Conservation (phyloP, 352 stramenopile genomes). For the Phytophthora melonis region DNA sequence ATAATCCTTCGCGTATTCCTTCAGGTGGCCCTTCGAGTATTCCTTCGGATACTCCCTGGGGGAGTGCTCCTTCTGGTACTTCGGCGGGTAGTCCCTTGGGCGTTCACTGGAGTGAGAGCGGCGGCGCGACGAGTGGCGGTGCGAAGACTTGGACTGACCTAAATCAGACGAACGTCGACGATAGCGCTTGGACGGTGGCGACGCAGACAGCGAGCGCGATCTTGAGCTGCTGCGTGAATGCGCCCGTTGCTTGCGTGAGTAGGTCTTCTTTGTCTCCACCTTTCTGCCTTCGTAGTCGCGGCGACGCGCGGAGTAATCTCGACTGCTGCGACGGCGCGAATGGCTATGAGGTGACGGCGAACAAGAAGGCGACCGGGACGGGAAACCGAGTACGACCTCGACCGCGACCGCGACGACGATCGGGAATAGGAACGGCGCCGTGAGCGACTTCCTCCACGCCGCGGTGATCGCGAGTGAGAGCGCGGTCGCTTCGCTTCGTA, state of each 20-base stretch:
- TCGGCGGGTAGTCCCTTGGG: slow-evolving; percentile 5
- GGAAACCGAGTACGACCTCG: slow-evolving; percentile 48
- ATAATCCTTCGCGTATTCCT: slow-evolving; percentile 28
- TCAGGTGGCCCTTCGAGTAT: slow-evolving; percentile 20
- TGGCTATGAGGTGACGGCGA: slow-evolving; percentile 31
- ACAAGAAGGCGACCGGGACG: slow-evolving; percentile 32
- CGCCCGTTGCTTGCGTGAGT: slow-evolving; percentile 38
- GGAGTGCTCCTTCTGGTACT: slow-evolving; percentile 16
- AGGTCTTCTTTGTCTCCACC: slow-evolving; percentile 23
- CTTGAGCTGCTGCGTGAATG: slow-evolving; percentile 49
- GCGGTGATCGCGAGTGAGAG: slow-evolving; percentile 48
- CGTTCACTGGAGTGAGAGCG: slow-evolving; percentile 36
- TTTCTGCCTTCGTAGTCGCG: slow-evolving; percentile 23
- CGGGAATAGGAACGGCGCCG: slow-evolving; percentile 45
- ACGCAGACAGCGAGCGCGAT: slow-evolving; percentile 41
- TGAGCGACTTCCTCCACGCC: slow-evolving; percentile 36
- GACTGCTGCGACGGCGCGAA: slow-evolving; percentile 34
- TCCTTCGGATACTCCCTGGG: slow-evolving; percentile 11
- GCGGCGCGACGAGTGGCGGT: slow-evolving; percentile 33
- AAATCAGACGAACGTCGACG: slow-evolving; percentile 39
- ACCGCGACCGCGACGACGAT: slow-evolving; percentile 55
- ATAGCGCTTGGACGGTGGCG: slow-evolving; percentile 36
- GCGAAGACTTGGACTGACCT: slow-evolving; percentile 29
- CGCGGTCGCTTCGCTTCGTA: slow-evolving; percentile 34
- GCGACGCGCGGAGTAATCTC: slow-evolving; percentile 28